phyloP scores from a whole-genome alignment of 257 asterid species.

The Solanum chiquidenum region DNA sequence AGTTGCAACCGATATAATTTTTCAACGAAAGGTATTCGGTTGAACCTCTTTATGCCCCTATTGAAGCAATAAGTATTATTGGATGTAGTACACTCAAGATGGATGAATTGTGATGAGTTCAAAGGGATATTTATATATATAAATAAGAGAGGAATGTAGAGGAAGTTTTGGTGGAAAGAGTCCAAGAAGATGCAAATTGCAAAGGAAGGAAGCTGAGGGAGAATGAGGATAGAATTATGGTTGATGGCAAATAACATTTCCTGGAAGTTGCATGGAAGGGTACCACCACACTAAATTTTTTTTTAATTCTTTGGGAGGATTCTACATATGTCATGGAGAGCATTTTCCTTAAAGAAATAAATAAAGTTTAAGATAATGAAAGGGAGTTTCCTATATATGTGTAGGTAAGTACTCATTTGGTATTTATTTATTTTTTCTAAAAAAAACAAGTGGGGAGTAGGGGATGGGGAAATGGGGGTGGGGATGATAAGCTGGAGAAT shows the following conservation, averaged over 20 bases:
- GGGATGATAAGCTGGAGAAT: too few relatives aligned
- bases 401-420: background rate
- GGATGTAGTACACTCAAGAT: background rate
- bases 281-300: background rate
- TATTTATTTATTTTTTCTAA: too few relatives aligned
- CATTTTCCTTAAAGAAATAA: background rate
- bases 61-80: background rate
- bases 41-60: background rate
- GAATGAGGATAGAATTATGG: background rate
- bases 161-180: slow-evolving; percentile 14
- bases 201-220: background rate
- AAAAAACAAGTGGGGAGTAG: background rate
- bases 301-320: background rate
- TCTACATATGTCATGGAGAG: background rate
- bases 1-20: background rate
- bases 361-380: background rate
- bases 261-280: slow-evolving; percentile 48
- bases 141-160: background rate
- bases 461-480: background rate
- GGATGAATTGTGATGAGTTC: background rate
- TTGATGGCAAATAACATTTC: slow-evolving; percentile 8
- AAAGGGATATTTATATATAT: background rate
- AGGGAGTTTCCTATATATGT: background rate
- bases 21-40: background rate
- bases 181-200: background rate